Percentiles rank a stretch among this genome's conserved stretches.
Conservation (phyloP, 2,329 filamentous ascomycete species). For the Aureobasidium sp. region DNA sequence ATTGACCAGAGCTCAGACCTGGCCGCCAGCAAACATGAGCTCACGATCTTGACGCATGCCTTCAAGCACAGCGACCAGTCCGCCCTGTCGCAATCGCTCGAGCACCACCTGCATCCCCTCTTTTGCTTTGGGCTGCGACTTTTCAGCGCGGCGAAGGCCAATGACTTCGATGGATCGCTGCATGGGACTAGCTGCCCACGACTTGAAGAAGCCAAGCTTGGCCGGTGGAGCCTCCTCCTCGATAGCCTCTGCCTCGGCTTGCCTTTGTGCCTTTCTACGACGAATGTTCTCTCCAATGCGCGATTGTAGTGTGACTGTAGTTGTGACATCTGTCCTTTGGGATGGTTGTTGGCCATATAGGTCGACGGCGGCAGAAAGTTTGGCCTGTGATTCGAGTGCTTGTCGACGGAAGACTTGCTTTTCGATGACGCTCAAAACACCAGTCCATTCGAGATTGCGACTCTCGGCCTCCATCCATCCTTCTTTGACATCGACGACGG, state of each 20-base stretch:
- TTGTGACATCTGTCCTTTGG: conserved; percentile 59
- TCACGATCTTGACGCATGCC: conserved; percentile 57
- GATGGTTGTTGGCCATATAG: conserved; percentile 11
- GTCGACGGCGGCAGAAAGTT: background rate
- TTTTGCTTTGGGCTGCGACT: conserved; percentile 71
- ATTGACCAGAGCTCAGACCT: background rate
- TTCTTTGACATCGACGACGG: conserved; percentile 68
- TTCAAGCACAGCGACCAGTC: conserved; percentile 62
- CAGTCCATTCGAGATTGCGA: conserved; percentile 74
- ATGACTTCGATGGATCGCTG: conserved; percentile 74
- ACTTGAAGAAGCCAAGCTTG: conserved; percentile 51
- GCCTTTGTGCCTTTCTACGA: conserved; percentile 41
- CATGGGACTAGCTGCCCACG: conserved; percentile 63
- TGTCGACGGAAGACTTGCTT: conserved; percentile 60
- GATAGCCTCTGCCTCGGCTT: conserved; percentile 33
- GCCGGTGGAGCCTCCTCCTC: conserved; percentile 42
- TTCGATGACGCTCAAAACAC: conserved; percentile 72
- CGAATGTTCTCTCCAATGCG: conserved; percentile 63
- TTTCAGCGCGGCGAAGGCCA: conserved; percentile 67
- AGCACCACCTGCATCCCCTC: conserved; percentile 79
- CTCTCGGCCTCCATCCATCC: conserved; percentile 80
- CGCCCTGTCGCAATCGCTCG: conserved; percentile 60
- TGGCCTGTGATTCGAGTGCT: conserved; percentile 22
- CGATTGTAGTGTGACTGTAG: conserved; percentile 67
- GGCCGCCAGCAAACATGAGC: conserved; percentile 18